phyloP scores from a whole-genome alignment of 768 basidiomycete species.

The Guyanaporus albipodus region DNA sequence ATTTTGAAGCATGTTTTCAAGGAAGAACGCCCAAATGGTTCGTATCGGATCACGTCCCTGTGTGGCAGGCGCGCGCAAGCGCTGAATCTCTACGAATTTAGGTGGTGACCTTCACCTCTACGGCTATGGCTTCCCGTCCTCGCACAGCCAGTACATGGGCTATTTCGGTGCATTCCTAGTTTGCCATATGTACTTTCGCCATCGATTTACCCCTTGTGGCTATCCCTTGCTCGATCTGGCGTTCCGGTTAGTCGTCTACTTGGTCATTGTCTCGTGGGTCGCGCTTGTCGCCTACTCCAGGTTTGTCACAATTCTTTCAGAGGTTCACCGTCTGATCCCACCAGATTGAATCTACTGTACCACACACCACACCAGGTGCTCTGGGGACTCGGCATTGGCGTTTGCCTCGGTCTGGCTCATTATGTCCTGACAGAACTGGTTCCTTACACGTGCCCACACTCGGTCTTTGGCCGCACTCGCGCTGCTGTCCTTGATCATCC shows the following conservation, averaged over 20 bases:
- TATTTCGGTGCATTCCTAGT: slow-evolving; percentile 77
- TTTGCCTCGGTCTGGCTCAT: slow-evolving; percentile 45
- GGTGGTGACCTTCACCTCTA: slow-evolving; percentile 30
- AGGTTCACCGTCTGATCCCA: no score
- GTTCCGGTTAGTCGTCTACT: slow-evolving; percentile 46
- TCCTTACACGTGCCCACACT: slow-evolving; percentile 50
- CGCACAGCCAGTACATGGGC: slow-evolving; percentile 89
- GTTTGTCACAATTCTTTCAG: slow-evolving; percentile 38
- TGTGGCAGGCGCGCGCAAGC: no score
- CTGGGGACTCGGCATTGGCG: slow-evolving; percentile 72
- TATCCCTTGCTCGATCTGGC: slow-evolving; percentile 46
- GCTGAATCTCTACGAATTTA: slow-evolving; percentile 8
- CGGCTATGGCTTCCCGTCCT: slow-evolving; percentile 86
- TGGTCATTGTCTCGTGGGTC: slow-evolving; percentile 52
- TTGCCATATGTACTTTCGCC: slow-evolving; percentile 68
- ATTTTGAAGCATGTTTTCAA: slow-evolving; percentile 63
- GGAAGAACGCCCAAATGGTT: slow-evolving; percentile 65
- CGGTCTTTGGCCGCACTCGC: slow-evolving; percentile 49
- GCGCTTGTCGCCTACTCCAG: slow-evolving; percentile 73
- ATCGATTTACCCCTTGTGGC: slow-evolving; percentile 58
- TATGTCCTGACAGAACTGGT: slow-evolving; percentile 59
- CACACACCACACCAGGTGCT: slow-evolving; percentile 69
- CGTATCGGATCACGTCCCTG: slow-evolving; percentile 15
- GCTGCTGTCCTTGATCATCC: slow-evolving; percentile 50
- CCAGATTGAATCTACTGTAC: slow-evolving; percentile 67